Evolutionary conservation across 2,329 filamentous ascomycete genomes (phyloP), one percentile per base, ranked within the genome.

Genomic region (Aspergillus pseudoviridinutans): DNA sequence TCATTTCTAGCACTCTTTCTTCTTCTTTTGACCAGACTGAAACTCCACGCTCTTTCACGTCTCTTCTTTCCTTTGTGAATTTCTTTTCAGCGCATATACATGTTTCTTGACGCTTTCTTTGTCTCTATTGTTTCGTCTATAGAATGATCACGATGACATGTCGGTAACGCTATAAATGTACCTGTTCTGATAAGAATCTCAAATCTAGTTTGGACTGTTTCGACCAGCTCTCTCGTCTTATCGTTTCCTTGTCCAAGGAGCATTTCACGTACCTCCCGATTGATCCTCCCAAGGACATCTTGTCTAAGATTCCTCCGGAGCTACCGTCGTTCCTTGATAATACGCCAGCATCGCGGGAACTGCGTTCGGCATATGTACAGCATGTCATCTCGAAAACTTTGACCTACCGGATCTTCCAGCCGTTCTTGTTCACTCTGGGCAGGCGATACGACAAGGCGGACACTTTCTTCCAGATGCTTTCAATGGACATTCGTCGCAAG

Each of bases 381-480:
- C 81, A 83, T 63, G 76, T 80, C n/a, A 75, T 85, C 46, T 83
- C 81, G 14, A 82, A 79, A 56, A 78, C 82, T n/a, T 71, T 85
- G 53, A 83, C 79, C 7, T 80, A 79, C 63, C 77, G 81, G 41
- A 80, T 84, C 38, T 84, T 84, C 70, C 79, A 81, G 27, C 82
- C 82, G 1, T 85, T 84, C 72, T 64, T 85, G 25, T 85, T 85
- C 71, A 82, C 80, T 27, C 71, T 83, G 2, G 80, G 80, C 35
- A 77, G 78, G 49, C 73, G 80, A 35, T 81, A 81, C 63, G 81
- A 83, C 65, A 82, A 82, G 63, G 79, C 80, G n/a, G 81, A 84
- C 60, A 79, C 77, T 2, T 76, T 82, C 60, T 82, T 85, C 68
- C 74, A 79, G 56, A 79, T 80, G 59, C 76, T 84, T 59, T 83